A percentile compares a stretch with the other conserved stretches of the same genome.
Conservation (phyloP, 2,329 filamentous ascomycete species). For the Purpureocillium takamizusanense region DNA sequence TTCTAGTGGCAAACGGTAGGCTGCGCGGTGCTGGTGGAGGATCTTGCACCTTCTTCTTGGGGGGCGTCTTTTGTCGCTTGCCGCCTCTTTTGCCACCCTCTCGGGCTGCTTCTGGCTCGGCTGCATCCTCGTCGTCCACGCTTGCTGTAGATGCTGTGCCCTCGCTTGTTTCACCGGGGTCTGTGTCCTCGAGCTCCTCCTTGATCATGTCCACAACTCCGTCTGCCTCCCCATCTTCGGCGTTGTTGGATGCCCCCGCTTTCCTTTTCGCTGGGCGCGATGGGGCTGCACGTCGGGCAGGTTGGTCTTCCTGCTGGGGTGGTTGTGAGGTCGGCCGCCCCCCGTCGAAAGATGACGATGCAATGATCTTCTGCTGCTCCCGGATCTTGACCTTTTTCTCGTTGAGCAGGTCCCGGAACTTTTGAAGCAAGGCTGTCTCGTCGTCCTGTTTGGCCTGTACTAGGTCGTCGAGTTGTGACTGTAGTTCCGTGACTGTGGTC, state of each 20-base stretch:
- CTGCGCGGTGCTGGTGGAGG: conserved; percentile 30
- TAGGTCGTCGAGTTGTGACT: conserved; percentile 56
- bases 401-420: conserved; percentile 63
- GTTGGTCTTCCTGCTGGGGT: conserved; percentile 16
- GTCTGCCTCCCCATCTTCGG: conserved; percentile 36
- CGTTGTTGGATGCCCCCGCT: conserved; percentile 20
- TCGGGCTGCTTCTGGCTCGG: conserved; percentile 11
- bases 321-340: conserved; percentile 16
- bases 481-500: conserved; percentile 47
- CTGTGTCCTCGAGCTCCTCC: conserved; percentile 30
- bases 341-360: conserved; percentile 26
- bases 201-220: conserved; percentile 40
- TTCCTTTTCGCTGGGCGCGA: conserved; percentile 45
- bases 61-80: conserved; percentile 6
- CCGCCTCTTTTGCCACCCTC: not conserved
- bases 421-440: conserved; percentile 57
- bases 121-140: conserved; percentile 29
- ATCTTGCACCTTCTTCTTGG: conserved; percentile 12
- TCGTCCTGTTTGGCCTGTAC: conserved; percentile 56
- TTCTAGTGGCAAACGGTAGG: conserved; percentile 35
- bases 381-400: conserved; percentile 75
- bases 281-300: conserved; percentile 14
- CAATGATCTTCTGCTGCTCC: conserved; percentile 58
- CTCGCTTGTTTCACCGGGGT: conserved; percentile 30
- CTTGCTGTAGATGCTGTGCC: conserved; percentile 31